These are phyloP conservation scores for Cichorium intybus DNA, from an alignment of 140 eudicot genomes.

Conservation along the genomic window DNA sequence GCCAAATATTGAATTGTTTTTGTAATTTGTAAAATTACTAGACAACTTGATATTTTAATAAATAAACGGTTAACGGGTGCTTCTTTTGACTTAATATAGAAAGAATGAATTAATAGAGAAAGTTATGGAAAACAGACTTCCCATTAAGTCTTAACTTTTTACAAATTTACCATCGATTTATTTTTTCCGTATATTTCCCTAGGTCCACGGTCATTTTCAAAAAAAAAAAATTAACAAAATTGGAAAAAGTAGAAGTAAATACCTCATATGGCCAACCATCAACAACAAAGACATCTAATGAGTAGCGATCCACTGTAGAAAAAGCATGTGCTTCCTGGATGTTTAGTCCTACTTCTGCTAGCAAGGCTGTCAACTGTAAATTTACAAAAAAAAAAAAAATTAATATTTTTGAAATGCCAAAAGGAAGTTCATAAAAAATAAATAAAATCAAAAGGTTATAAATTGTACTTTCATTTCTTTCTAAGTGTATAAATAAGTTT, in stretches of 20 bases:
- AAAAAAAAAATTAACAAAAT: not conserved
- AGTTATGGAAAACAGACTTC: not conserved
- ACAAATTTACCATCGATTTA: no score
- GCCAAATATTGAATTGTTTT: no score
- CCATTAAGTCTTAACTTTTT: no score
- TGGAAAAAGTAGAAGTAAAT: constrained; percentile 12
- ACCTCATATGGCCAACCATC: constrained; percentile 99
- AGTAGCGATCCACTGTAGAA: constrained; percentile 95
- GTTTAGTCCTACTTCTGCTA: constrained; percentile 91
- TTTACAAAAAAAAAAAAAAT: not conserved
- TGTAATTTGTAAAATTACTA: no score
- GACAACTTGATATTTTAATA: no score
- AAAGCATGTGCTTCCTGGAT: constrained; percentile 99
- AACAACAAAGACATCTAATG: constrained; percentile 99
- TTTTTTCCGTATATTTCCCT: no score
- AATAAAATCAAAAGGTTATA: no score
- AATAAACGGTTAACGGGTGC: not conserved
- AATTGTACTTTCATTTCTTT: no score
- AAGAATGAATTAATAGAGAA: not conserved
- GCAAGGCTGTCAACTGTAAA: constrained; percentile 87
- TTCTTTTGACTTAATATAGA: not conserved
- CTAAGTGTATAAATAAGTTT: no score
- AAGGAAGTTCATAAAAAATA: constrained; percentile 7
- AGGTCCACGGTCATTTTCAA: no score
- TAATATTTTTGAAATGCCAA: constrained; percentile 1